Base-by-base conservation (phyloP, 331 rosid genomes). In the Pyracantha coccinea region DNA sequence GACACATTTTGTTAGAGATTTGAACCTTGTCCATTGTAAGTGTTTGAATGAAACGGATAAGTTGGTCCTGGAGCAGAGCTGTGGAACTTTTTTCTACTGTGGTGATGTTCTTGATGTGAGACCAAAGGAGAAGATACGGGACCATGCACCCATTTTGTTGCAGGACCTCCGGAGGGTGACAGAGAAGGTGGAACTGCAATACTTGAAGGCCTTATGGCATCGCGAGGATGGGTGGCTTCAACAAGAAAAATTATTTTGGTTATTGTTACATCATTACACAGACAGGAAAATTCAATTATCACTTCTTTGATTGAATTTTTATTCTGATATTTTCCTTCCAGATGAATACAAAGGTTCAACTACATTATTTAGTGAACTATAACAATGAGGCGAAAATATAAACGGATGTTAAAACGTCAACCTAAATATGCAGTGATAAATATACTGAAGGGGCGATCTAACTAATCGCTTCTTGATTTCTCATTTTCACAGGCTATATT, bases 121-220 rank as follows among this genome's bases (percentile, higher is more conserved):
- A 66, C 68, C 66, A 82, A 60, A 62, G 88, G 91, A 44, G 93
- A 79, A 84, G 77, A 81, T 77, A 59, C 70, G 61, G 58, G 86
- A 75, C 81, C 77, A 29, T 81, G 82, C 41, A 16, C 77, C 97
- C 86, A 75, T 72, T 68, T 81, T 74, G 78, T 86, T 73, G 71
- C 57, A 65, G 83, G 79, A 73, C 65, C 64, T 78, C 76, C 74
- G 24, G 45, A 71, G 55, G 69, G 63, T 76, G 89, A 71, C 65
- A 69, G 78, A 19, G 88, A 83, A 81, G 93, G 97, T 70, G 96
- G 86, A 76, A 90, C 71, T 63, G 92, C 89, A 77, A 87, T 88
- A 72, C 92, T 93, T 76, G 92, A 71, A 77, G 81, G 84, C 55
- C 85, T 79, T 81, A 75, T 61, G 35, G 82, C 79, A 85, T 78